These are phyloP conservation scores for Psilocybe sp. DNA, from an alignment of 768 basidiomycete species.

Conservation along the genomic window DNA sequence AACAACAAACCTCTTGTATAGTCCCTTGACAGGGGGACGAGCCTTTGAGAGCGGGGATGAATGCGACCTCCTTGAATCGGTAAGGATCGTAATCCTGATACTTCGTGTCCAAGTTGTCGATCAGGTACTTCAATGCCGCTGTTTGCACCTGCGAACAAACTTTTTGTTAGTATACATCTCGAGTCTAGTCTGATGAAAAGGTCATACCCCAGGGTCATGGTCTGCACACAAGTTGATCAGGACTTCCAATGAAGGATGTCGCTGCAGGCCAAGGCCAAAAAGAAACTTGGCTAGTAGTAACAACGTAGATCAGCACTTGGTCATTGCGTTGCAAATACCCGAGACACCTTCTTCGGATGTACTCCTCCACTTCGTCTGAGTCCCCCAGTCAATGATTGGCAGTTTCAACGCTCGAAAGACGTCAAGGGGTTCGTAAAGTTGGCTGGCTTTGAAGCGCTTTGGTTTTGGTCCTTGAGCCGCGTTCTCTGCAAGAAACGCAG, in stretches of 20 bases:
- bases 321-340: neutral
- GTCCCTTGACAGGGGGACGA: conserved; percentile 54
- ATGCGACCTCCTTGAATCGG: conserved; percentile 57
- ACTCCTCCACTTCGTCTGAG: conserved; percentile 70
- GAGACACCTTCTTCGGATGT: conserved; percentile 81
- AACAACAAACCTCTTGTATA: conserved; percentile 55
- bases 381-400: conserved; percentile 88
- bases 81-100: conserved; percentile 61
- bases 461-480: conserved; percentile 28
- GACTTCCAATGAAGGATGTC: conserved; percentile 63
- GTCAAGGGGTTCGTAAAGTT: conserved; percentile 84
- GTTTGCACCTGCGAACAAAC: conserved; percentile 35
- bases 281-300: conserved; percentile 68
- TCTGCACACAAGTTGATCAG: conserved; percentile 70
- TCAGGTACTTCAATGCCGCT: conserved; percentile 75
- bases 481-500: conserved; percentile 72
- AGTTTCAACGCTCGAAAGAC: conserved; percentile 69
- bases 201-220: conserved; percentile 36
- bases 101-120: conserved; percentile 64
- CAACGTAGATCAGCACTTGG: neutral
- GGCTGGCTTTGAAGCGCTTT: conserved; percentile 56
- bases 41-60: conserved; percentile 71
- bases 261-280: conserved; percentile 64
- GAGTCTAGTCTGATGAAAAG: neutral
- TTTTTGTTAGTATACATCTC: neutral